Percentiles rank a stretch among this genome's conserved stretches.
Conservation (phyloP, 2,329 filamentous ascomycete species). For the Cladophialophora immunda region DNA sequence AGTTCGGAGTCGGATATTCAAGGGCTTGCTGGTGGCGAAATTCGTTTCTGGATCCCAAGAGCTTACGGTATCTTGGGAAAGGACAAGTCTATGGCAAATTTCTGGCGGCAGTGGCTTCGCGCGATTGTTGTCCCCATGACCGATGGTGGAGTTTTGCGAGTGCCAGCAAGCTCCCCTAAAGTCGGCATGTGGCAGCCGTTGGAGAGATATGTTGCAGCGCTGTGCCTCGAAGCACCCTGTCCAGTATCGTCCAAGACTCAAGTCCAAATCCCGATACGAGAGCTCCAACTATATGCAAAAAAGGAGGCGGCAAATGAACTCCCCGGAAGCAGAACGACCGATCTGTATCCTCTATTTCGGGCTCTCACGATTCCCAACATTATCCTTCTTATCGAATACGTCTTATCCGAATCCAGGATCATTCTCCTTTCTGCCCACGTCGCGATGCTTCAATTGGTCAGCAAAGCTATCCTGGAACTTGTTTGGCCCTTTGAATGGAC, state of each 20-base stretch:
- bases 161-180: constrained; percentile 87
- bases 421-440: constrained; percentile 96
- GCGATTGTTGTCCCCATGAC: constrained; percentile 96
- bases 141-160: constrained; percentile 80
- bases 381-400: constrained; percentile 90
- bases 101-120: constrained; percentile 99
- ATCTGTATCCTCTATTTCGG: constrained; percentile 91
- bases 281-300: constrained; percentile 88
- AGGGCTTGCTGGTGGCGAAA: constrained; percentile 92
- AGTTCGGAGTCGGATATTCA: constrained; percentile 97
- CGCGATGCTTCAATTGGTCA: constrained; percentile 93
- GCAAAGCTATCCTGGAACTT: constrained; percentile 82
- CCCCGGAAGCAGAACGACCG: constrained; percentile 87
- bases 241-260: constrained; percentile 94
- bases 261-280: constrained; percentile 88
- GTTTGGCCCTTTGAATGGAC: constrained; percentile 92
- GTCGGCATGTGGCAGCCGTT: constrained; percentile 95
- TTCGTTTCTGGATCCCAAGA: constrained; percentile 92
- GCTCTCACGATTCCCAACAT: constrained; percentile 91
- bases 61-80: constrained; percentile 92
- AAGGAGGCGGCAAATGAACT: constrained; percentile 94
- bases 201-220: constrained; percentile 94
- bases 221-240: constrained; percentile 93
- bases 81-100: constrained; percentile 81
- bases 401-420: constrained; percentile 90